These are phyloP conservation scores for Gossypium ekmanianum DNA, from an alignment of 345 rosid species.

Conservation along the genomic window DNA sequence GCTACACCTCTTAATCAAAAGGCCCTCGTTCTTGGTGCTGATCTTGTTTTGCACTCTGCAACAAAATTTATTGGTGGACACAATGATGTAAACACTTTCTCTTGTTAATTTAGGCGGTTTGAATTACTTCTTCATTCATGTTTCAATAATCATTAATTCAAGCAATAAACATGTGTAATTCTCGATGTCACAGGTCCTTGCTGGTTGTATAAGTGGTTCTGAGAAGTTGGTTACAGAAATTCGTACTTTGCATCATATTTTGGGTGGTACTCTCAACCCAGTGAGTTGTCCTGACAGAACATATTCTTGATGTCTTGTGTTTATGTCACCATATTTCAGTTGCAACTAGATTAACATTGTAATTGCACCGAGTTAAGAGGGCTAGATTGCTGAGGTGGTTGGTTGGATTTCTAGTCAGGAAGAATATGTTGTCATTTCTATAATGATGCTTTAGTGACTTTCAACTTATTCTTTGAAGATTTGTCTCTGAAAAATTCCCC, in stretches of 20 bases:
- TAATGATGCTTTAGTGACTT: background rate
- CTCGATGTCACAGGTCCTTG: slow-evolving; percentile 66
- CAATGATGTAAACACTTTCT: slow-evolving; percentile 64
- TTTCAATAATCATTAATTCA: background rate
- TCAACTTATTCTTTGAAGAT: background rate
- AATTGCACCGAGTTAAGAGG: background rate
- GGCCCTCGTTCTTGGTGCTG: slow-evolving; percentile 93
- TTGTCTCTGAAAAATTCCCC: background rate
- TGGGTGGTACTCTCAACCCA: slow-evolving; percentile 94
- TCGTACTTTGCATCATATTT: slow-evolving; percentile 84
- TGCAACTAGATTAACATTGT: background rate
- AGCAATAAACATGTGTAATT: slow-evolving; percentile 8
- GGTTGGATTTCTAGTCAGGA: background rate
- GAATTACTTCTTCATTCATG: background rate
- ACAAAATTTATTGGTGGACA: slow-evolving; percentile 95
- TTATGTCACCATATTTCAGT: background rate
- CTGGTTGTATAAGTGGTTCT: slow-evolving; percentile 89
- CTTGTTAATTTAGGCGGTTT: slow-evolving; percentile 8
- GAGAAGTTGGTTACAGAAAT: slow-evolving; percentile 60
- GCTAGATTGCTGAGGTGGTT: slow-evolving; percentile 4
- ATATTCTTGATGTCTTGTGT: background rate
- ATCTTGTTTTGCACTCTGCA: slow-evolving; percentile 87
- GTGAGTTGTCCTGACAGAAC: slow-evolving; percentile 36
- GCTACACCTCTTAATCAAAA: slow-evolving; percentile 98
- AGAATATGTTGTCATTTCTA: background rate